Percentiles rank a stretch among this genome's conserved stretches.
Evolutionary conservation across 768 basidiomycete genomes (phyloP).

Genomic region (Rhodotorula graminis): DNA sequence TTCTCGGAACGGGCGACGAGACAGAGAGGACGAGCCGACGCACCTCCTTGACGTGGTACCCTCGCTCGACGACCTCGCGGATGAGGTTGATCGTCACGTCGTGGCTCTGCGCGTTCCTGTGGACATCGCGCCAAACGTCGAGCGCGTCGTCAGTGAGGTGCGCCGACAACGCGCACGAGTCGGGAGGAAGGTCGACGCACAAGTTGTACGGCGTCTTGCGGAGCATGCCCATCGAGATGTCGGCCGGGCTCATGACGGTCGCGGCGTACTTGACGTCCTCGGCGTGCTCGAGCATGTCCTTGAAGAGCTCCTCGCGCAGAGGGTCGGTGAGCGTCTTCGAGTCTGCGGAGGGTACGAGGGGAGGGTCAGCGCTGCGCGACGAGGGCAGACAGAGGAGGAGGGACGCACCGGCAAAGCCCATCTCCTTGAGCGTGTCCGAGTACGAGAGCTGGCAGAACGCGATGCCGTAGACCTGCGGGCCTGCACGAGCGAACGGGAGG

Average conservation of each 20-base stretch:
- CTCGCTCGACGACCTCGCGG: conserved; percentile 71
- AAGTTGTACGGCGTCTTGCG: conserved; percentile 75
- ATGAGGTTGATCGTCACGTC: conserved; percentile 87
- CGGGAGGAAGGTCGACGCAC: conserved; percentile 10
- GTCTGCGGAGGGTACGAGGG: conserved; percentile 53
- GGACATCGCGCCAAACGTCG: too few species aligned
- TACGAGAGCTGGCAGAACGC: conserved; percentile 85
- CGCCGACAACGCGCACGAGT: background rate
- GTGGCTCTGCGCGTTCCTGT: conserved; percentile 69
- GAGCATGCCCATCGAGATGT: conserved; percentile 87
- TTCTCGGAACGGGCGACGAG: background rate
- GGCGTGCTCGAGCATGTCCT: conserved; percentile 58
- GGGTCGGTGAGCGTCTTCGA: conserved; percentile 82
- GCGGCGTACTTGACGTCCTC: conserved; percentile 45
- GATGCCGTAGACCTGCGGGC: conserved; percentile 87
- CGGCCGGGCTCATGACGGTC: conserved; percentile 71
- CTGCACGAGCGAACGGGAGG: conserved; percentile 31
- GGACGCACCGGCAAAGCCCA: conserved; percentile 85
- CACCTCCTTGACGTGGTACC: conserved; percentile 74
- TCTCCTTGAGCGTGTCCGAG: conserved; percentile 62
- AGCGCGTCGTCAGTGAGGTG: background rate
- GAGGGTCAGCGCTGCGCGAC: background rate
- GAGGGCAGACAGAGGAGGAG: background rate
- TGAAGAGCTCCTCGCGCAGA: conserved; percentile 61
- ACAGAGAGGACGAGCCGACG: conserved; percentile 13